phyloP scores from a whole-genome alignment of 768 basidiomycete genomes.

The Tulasnella calospora region DNA sequence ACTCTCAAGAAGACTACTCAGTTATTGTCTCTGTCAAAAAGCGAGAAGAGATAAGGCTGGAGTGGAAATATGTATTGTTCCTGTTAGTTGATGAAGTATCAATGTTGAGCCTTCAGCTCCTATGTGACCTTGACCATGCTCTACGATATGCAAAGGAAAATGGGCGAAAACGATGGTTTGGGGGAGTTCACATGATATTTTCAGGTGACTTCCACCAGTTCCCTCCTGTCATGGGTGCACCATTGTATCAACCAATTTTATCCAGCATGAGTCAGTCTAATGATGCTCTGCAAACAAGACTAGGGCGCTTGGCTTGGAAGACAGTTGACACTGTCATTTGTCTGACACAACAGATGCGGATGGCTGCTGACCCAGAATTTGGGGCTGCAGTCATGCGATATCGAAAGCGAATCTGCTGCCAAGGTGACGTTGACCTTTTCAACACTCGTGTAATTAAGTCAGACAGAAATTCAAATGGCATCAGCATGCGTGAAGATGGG shows the following conservation, averaged over 20 bases:
- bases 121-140: conserved; percentile 37
- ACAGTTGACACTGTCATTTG: conserved; percentile 29
- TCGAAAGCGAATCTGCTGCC: conserved; percentile 28
- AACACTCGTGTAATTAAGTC: conserved; percentile 33
- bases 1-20: conserved; percentile 27
- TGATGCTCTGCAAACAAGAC: neutral
- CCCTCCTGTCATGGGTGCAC: conserved; percentile 37
- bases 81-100: conserved; percentile 43
- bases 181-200: conserved; percentile 42
- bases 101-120: conserved; percentile 38
- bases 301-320: conserved; percentile 30
- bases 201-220: conserved; percentile 44
- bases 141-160: conserved; percentile 35
- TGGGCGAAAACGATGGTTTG: conserved; percentile 35
- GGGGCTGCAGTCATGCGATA: conserved; percentile 32
- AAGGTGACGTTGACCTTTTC: conserved; percentile 38
- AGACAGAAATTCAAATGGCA: neutral
- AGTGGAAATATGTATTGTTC: conserved; percentile 43
- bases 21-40: conserved; percentile 30
- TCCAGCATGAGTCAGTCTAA: neutral
- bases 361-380: conserved; percentile 34
- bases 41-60: conserved; percentile 30
- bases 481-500: neutral
- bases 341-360: conserved; percentile 31
- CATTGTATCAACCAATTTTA: conserved; percentile 34